Percentiles rank a stretch among this genome's conserved stretches.
These are phyloP conservation scores for Globisporangium carolinianum DNA, from an alignment of 352 stramenopile species.

Conservation along the genomic window DNA sequence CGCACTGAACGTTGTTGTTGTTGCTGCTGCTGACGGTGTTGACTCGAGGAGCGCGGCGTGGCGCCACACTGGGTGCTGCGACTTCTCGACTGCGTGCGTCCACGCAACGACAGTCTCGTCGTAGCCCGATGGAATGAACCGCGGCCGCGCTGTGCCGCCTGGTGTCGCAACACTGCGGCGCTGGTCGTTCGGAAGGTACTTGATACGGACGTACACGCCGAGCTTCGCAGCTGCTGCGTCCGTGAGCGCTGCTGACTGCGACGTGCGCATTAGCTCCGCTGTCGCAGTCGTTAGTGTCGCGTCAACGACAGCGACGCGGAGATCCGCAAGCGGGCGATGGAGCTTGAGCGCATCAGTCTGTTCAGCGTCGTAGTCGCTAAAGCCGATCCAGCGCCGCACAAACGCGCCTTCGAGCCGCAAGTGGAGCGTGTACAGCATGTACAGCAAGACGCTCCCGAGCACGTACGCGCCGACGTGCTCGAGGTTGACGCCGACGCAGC, in stretches of 20 bases:
- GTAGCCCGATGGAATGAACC: slow-evolving; percentile 62
- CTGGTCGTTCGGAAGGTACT: slow-evolving; percentile 74
- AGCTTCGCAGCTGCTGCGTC: slow-evolving; percentile 47
- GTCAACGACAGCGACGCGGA: slow-evolving; percentile 71
- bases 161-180: slow-evolving; percentile 20
- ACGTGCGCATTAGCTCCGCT: slow-evolving; percentile 48
- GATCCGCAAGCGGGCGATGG: slow-evolving; percentile 61
- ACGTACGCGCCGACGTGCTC: slow-evolving; percentile 72
- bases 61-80: slow-evolving; percentile 27
- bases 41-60: slow-evolving; percentile 13
- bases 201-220: slow-evolving; percentile 65
- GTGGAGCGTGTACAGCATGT: slow-evolving; percentile 76
- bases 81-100: slow-evolving; percentile 67
- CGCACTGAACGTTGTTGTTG: slow-evolving; percentile 16
- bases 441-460: slow-evolving; percentile 48
- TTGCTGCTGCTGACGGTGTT: slow-evolving; percentile 12
- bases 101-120: slow-evolving; percentile 63
- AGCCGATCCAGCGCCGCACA: slow-evolving; percentile 68
- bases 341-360: slow-evolving; percentile 69
- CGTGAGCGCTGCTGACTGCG: slow-evolving; percentile 56
- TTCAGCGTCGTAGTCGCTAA: slow-evolving; percentile 65
- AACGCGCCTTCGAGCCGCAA: slow-evolving; percentile 58
- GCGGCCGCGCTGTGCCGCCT: slow-evolving; percentile 23
- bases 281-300: slow-evolving; percentile 44
- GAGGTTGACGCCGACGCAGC: slow-evolving; percentile 64